phyloP scores from a whole-genome alignment of 345 rosid genomes.

The Hevea brasiliensis region DNA sequence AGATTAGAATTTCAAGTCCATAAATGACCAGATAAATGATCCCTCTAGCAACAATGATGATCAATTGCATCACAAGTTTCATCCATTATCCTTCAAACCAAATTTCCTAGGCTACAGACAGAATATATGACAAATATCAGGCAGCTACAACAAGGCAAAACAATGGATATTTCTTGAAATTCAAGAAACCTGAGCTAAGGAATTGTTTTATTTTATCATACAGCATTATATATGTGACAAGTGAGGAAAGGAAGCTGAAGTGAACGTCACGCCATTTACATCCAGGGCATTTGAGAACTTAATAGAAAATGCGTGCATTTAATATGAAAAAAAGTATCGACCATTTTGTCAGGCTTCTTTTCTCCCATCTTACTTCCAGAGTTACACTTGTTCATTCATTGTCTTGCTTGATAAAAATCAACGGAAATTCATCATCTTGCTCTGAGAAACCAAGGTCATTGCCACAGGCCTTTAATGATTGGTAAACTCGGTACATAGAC shows the following conservation, averaged over 20 bases:
- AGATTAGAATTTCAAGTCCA: no score
- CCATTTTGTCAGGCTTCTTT: not conserved
- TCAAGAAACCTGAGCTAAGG: no score
- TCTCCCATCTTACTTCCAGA: slow-evolving; percentile 7
- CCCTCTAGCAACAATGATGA: no score
- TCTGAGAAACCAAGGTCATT: slow-evolving; percentile 54
- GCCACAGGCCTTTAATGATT: slow-evolving; percentile 57
- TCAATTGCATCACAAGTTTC: no score
- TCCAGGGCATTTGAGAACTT: not conserved
- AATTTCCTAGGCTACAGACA: no score
- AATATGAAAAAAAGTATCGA: not conserved
- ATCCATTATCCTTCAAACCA: no score
- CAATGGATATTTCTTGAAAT: no score
- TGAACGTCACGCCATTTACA: slow-evolving; percentile 19
- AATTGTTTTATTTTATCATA: no score
- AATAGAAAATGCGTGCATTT: not conserved
- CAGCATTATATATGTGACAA: no score
- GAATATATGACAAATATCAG: no score
- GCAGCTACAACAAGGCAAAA: no score
- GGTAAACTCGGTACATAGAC: slow-evolving; percentile 72
- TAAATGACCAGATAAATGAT: no score
- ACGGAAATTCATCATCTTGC: slow-evolving; percentile 66
- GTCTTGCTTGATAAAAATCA: slow-evolving; percentile 55
- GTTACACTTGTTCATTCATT: slow-evolving; percentile 30
- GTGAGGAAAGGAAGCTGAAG: not conserved